These are phyloP conservation scores for Centella asiatica DNA, from an alignment of 129 eudicot species.

Conservation along the genomic window DNA sequence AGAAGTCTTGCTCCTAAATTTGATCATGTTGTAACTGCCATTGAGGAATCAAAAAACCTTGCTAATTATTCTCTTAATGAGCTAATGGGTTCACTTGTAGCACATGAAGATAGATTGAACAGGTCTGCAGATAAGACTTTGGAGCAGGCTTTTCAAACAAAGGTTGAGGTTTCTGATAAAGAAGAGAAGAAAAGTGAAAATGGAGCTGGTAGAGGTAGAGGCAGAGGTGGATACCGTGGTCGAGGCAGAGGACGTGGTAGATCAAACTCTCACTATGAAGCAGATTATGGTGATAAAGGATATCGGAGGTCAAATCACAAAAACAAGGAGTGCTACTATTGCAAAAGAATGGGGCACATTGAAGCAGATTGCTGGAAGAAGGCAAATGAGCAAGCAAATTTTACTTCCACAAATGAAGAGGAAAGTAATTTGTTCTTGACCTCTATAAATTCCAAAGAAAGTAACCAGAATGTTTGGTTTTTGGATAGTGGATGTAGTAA, in stretches of 20 bases:
- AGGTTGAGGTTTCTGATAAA: neutral
- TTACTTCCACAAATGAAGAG: neutral
- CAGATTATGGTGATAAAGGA: neutral
- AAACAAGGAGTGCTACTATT: neutral
- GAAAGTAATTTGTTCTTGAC: neutral
- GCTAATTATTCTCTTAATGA: neutral
- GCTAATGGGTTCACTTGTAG: neutral
- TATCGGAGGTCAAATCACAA: neutral
- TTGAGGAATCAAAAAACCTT: constrained; percentile 13
- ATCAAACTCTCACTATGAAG: neutral
- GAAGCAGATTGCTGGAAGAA: neutral
- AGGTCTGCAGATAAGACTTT: neutral
- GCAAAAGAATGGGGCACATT: too few relatives aligned
- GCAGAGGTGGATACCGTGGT: neutral
- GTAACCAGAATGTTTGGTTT: neutral
- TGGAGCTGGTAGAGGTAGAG: neutral
- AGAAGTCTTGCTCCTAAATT: constrained; percentile 1
- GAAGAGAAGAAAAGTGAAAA: neutral
- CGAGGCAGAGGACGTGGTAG: neutral
- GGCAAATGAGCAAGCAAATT: neutral
- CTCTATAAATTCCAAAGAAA: neutral
- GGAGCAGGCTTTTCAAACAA: neutral
- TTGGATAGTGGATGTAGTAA: constrained; percentile 1
- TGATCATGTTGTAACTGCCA: constrained; percentile 13
- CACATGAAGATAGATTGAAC: neutral